A percentile compares a stretch with the other conserved stretches of the same genome.
phyloP scores from a whole-genome alignment of 805 yeast genomes.

The Kazachstania africana region DNA sequence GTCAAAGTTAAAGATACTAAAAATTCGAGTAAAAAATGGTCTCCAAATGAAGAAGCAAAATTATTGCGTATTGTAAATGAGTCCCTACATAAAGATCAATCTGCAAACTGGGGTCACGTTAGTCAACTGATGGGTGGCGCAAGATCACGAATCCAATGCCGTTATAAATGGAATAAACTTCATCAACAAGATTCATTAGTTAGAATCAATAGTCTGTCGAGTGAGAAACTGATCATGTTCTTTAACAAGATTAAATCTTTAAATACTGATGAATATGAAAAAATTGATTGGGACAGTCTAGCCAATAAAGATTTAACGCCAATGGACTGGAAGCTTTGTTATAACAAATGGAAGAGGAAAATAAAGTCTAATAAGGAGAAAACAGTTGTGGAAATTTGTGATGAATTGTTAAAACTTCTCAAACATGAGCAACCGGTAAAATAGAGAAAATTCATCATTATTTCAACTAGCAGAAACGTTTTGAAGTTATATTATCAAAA shows the following conservation, averaged over 20 bases:
- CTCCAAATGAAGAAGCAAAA: constrained; percentile 50
- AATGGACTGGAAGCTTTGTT: background rate
- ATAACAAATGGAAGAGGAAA: background rate
- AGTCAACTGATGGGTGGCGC: constrained; percentile 76
- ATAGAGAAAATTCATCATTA: too few species aligned
- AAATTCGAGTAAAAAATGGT: constrained; percentile 66
- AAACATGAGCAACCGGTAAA: too few species aligned
- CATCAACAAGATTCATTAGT: constrained; percentile 40
- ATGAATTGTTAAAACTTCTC: too few species aligned
- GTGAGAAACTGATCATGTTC: constrained; percentile 16
- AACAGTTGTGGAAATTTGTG: too few species aligned
- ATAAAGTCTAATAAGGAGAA: too few species aligned
- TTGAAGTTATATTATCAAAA: too few species aligned
- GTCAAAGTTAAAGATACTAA: constrained; percentile 65
- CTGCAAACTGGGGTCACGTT: constrained; percentile 77
- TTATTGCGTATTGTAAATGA: constrained; percentile 39
- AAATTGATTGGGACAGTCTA: background rate
- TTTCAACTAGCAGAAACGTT: too few species aligned
- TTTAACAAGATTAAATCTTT: background rate
- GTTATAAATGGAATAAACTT: constrained; percentile 84
- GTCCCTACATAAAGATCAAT: constrained; percentile 16
- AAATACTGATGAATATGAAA: too few species aligned
- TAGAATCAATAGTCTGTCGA: constrained; percentile 30
- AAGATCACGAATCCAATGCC: constrained; percentile 79
- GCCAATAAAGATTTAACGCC: background rate